Percentiles rank a stretch among this genome's conserved stretches.
phyloP scores from a whole-genome alignment of 1,139 yeast species.

The Debaryomycetaceae sp. region DNA sequence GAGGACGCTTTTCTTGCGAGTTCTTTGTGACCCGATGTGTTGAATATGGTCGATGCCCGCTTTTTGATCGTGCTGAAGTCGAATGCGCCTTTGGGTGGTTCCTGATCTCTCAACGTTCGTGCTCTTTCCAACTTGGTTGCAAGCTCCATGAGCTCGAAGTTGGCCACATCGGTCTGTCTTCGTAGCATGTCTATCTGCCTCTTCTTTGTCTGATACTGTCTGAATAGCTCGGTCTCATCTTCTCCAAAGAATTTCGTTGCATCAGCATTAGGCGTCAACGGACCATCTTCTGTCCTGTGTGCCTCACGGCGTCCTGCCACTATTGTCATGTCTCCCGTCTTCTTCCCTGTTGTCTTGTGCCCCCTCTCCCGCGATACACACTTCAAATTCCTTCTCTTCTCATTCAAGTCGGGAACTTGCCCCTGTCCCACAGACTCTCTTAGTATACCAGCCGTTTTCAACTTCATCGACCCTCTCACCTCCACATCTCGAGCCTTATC shows the following conservation, averaged over 20 bases:
- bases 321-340: no score
- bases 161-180: slow-evolving; percentile 17
- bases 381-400: background rate
- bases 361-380: background rate
- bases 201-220: slow-evolving; percentile 19
- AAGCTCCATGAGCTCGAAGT: slow-evolving; percentile 28
- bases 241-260: background rate
- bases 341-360: no score
- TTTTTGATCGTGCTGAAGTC: slow-evolving; percentile 11
- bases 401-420: background rate
- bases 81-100: slow-evolving; percentile 4
- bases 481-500: background rate
- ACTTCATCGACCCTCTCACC: background rate
- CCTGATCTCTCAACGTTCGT: slow-evolving; percentile 4
- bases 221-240: slow-evolving; percentile 10
- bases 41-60: slow-evolving; percentile 21
- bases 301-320: no score
- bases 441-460: slow-evolving; percentile 10
- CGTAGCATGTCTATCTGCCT: slow-evolving; percentile 22
- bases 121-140: slow-evolving; percentile 17
- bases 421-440: slow-evolving; percentile 17
- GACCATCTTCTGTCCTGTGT: no score
- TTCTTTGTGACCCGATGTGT: background rate
- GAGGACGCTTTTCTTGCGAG: slow-evolving; percentile 3
- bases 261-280: background rate